Evolutionary conservation across 1,139 yeast genomes (phyloP).

Genomic region (Meyerozyma smithsonii): DNA sequence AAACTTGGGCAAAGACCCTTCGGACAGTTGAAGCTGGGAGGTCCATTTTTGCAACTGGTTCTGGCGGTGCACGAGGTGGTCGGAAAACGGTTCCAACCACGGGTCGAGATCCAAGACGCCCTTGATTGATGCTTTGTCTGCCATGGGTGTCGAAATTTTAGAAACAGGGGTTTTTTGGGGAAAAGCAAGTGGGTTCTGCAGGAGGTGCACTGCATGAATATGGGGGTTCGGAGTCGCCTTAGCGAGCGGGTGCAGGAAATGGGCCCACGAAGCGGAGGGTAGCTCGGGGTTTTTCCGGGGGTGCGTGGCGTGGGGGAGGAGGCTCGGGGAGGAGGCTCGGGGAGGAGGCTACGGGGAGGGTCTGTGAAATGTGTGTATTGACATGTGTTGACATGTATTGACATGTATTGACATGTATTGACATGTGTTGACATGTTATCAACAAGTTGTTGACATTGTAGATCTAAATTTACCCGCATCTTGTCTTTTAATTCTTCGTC

Average conservation of each 20-base stretch:
- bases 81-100: conserved; percentile 79
- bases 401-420: too few species aligned
- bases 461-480: too few species aligned
- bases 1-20: conserved; percentile 46
- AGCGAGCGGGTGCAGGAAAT: not conserved
- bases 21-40: conserved; percentile 35
- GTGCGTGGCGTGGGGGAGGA: too few species aligned
- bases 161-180: not conserved
- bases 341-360: too few species aligned
- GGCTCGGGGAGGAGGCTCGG: too few species aligned
- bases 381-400: too few species aligned
- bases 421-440: too few species aligned
- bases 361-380: too few species aligned
- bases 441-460: too few species aligned
- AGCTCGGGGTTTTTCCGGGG: too few species aligned
- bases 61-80: conserved; percentile 42
- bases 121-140: conserved; percentile 22
- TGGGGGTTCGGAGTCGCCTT: not conserved
- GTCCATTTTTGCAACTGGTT: conserved; percentile 50
- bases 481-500: too few species aligned
- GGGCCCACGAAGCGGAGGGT: not conserved
- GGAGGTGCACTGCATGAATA: not conserved
- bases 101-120: conserved; percentile 75
- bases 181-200: not conserved
- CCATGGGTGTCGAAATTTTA: not conserved